phyloP scores from a whole-genome alignment of 805 yeast species.

The Nakazawaea populi region DNA sequence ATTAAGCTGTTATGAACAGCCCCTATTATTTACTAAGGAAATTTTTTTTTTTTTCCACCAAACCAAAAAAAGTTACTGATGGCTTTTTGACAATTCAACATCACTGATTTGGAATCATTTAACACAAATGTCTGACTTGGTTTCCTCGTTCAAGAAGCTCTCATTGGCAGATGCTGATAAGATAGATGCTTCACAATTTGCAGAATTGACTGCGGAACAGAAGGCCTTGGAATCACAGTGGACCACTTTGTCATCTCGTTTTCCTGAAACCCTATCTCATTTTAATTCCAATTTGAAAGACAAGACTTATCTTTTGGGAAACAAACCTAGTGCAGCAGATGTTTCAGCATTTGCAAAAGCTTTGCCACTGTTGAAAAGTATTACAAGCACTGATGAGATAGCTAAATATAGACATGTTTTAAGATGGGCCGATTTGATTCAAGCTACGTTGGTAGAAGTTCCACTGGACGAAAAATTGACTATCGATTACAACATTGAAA shows the following conservation, averaged over 20 bases:
- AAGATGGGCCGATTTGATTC: slow-evolving; percentile 91
- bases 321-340: slow-evolving; percentile 65
- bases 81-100: no score
- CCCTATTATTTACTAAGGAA: no score
- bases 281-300: slow-evolving; percentile 67
- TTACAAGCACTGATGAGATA: slow-evolving; percentile 49
- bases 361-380: slow-evolving; percentile 51
- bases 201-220: slow-evolving; percentile 26
- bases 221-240: slow-evolving; percentile 73
- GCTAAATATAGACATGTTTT: slow-evolving; percentile 73
- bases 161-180: slow-evolving; percentile 19
- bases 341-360: slow-evolving; percentile 60
- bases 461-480: slow-evolving; percentile 46
- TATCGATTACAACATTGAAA: slow-evolving; percentile 53
- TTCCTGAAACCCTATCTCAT: slow-evolving; percentile 47
- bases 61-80: no score
- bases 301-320: slow-evolving; percentile 67
- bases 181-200: slow-evolving; percentile 20
- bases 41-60: no score
- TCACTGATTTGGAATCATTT: no score
- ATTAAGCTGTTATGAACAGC: no score
- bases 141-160: slow-evolving; percentile 24
- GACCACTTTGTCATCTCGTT: slow-evolving; percentile 61
- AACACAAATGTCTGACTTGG: slow-evolving; percentile 14
- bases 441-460: slow-evolving; percentile 54